Percentiles rank a stretch among this genome's conserved stretches.
phyloP scores from a whole-genome alignment of 345 rosid genomes.

The Euclidium syriacum region DNA sequence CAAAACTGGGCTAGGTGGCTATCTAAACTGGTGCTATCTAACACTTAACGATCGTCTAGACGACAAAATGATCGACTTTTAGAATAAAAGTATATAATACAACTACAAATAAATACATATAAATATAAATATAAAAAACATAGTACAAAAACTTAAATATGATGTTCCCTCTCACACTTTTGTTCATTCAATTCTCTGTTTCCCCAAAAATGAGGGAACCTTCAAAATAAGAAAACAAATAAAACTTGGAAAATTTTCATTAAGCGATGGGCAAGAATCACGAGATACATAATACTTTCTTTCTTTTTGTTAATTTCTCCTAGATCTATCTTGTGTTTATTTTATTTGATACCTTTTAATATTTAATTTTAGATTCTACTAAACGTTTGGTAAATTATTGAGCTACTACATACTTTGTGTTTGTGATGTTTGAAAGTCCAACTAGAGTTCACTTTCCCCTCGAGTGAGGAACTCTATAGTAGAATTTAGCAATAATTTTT shows the following conservation, averaged over 20 bases:
- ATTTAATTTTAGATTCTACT: neutral
- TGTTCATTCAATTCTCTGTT: slow-evolving; percentile 25
- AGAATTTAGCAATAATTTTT: neutral
- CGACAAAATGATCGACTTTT: too few relatives aligned
- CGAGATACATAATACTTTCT: neutral
- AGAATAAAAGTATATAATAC: too few relatives aligned
- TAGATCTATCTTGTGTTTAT: slow-evolving; percentile 8
- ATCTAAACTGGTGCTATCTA: too few relatives aligned
- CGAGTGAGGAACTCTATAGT: slow-evolving; percentile 10
- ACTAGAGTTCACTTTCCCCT: slow-evolving; percentile 10
- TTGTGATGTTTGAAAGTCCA: slow-evolving; percentile 3
- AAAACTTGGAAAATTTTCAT: neutral
- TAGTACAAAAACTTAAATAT: slow-evolving; percentile 23
- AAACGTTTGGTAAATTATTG: neutral
- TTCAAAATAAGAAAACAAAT: neutral
- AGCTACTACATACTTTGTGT: neutral
- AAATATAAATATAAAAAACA: slow-evolving; percentile 11
- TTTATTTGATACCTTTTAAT: neutral
- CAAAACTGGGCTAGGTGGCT: too few relatives aligned
- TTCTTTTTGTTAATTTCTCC: slow-evolving; percentile 10
- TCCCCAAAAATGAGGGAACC: slow-evolving; percentile 23
- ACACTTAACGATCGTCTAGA: too few relatives aligned
- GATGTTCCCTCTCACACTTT: slow-evolving; percentile 14
- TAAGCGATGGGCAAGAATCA: slow-evolving; percentile 19
- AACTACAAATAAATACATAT: neutral